Evolutionary conservation across 2,329 filamentous ascomycete genomes (phyloP), one percentile per base, ranked within the genome.

Genomic region (Apiospora saccharicola): DNA sequence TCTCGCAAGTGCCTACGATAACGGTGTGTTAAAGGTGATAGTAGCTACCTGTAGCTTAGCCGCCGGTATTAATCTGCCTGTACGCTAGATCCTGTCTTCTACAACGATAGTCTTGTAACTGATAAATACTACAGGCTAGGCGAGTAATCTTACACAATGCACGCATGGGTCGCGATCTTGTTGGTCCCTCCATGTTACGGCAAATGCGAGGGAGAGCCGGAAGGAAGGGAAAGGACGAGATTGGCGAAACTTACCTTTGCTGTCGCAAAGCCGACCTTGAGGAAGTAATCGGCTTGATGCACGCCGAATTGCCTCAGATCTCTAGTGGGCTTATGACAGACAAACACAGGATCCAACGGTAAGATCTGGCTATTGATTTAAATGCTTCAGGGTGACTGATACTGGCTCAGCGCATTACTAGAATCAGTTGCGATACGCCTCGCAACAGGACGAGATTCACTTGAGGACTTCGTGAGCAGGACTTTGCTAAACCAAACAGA

Each of bases 191-290:
- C 4, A 93, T 95, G 91, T 85, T 95, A 70, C 89, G 92, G 68
- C 93, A 95, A 81, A 95, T 95, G 93, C 89, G 92, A 78, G 93
- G 93, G 3, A 88, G 93, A 73, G 93, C 93, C 26, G 93, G 93
- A 8, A 88, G 93, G 71, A 94, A 94, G 81, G 93, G 93, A 68
- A 95, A 94, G 78, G 92, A 94, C 71, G 91, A 93, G 69, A 84
- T 93, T 67, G 93, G 93, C 2, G 93, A 95, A 82, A 95, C 92
- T 1, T 95, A 93, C 79, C 83, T 95, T 1, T 94, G 93, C 78
- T 95, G 93, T 77, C 88, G 90, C 43, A 88, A 90, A 76, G 81
- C 85, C 13, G 93, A 95, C 75, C 81, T 95, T 19, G 91, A 93
- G 77, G 89, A 89, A 22, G 91, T 94, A 5, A 86, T 92, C 44